These are phyloP conservation scores for Cryptococcus sp. DNA, from an alignment of 1,284 basidiomycete genomes.

Conservation along the genomic window DNA sequence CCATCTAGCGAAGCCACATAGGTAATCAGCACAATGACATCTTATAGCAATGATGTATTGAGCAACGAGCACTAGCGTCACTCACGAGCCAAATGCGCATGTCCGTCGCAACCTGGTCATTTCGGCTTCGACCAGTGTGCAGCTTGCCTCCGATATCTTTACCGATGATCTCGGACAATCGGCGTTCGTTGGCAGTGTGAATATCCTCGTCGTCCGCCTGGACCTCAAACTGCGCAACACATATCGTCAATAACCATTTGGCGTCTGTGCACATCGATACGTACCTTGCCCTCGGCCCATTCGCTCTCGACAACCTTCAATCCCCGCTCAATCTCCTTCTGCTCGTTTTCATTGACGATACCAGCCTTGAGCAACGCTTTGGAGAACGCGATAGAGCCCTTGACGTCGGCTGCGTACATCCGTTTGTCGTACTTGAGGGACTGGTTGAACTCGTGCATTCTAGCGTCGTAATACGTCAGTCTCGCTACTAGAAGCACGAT, in stretches of 20 bases:
- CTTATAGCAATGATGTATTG: neutral
- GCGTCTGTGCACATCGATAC: neutral
- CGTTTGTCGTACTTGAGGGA: constrained; percentile 91
- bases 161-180: constrained; percentile 90
- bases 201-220: constrained; percentile 93
- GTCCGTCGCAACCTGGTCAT: constrained; percentile 98
- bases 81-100: constrained; percentile 85
- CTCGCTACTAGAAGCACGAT: neutral
- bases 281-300: constrained; percentile 74
- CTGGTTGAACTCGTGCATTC: constrained; percentile 94
- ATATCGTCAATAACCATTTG: neutral
- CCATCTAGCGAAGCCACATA: constrained; percentile 54
- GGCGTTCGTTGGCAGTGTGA: constrained; percentile 97
- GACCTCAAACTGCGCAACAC: constrained; percentile 62
- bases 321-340: constrained; percentile 71
- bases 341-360: constrained; percentile 79
- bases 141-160: constrained; percentile 80
- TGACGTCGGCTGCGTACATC: constrained; percentile 89
- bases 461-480: constrained; percentile 41
- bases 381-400: constrained; percentile 93
- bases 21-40: neutral
- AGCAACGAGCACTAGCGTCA: neutral
- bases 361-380: constrained; percentile 77
- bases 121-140: constrained; percentile 93
- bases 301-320: constrained; percentile 75